These are phyloP conservation scores for Acanthamoeba healyi DNA, from an alignment of 208 protist species.

Conservation along the genomic window DNA sequence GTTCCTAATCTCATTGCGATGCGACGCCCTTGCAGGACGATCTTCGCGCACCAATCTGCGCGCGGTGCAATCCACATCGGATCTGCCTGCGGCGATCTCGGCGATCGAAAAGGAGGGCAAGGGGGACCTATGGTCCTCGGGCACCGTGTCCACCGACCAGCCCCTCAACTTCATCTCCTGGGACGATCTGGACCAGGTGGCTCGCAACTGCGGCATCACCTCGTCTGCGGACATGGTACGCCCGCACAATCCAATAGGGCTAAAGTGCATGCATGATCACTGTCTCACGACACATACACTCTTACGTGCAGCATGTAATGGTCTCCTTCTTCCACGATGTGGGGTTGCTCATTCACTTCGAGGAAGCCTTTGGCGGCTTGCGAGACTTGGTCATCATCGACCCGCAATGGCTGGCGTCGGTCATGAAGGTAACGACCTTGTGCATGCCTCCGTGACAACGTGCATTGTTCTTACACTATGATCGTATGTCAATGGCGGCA, in stretches of 20 bases:
- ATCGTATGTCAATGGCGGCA: too few species aligned
- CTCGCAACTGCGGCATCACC: slow-evolving; percentile 20
- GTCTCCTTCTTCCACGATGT: slow-evolving; percentile 67
- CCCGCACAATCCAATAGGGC: too few species aligned
- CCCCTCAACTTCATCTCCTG: slow-evolving; percentile 52
- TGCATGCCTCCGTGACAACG: neutral
- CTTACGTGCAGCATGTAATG: neutral
- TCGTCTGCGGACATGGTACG: neutral
- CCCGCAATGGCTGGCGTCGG: slow-evolving; percentile 56
- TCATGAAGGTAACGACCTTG: slow-evolving; percentile 68
- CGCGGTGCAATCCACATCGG: neutral
- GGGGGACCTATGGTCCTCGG: slow-evolving; percentile 25
- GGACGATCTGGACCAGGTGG: slow-evolving; percentile 12
- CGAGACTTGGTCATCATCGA: slow-evolving; percentile 58
- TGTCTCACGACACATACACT: neutral
- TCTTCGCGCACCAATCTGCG: neutral
- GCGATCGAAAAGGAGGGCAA: neutral
- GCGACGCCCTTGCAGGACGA: neutral
- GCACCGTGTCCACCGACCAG: neutral
- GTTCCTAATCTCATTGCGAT: too few species aligned
- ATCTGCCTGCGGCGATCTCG: neutral
- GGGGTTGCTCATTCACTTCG: slow-evolving; percentile 39
- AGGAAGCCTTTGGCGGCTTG: slow-evolving; percentile 29
- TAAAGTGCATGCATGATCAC: too few species aligned
- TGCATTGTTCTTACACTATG: too few species aligned